Conservation (phyloP, 495 filamentous ascomycete genomes). For the Hyphodiscus hymeniophilus region DNA sequence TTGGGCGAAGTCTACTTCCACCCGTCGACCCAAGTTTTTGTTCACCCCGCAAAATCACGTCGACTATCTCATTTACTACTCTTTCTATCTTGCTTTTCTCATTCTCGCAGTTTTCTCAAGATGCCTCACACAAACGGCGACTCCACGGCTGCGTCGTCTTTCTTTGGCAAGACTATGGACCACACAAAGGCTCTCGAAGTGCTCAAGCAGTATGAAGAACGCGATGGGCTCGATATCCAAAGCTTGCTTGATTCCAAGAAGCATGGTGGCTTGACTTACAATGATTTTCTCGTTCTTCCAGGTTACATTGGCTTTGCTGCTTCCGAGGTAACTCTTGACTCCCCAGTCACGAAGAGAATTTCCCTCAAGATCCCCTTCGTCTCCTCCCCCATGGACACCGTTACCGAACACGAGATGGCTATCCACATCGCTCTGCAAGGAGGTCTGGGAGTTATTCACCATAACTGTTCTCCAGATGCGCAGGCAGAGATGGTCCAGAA, state of each 20-base stretch:
- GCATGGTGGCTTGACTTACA: slow-evolving; percentile 81
- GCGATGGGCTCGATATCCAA: slow-evolving; percentile 78
- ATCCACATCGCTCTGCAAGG: slow-evolving; percentile 97
- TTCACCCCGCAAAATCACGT: slow-evolving; percentile 2
- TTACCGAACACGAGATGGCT: slow-evolving; percentile 98
- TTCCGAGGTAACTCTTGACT: slow-evolving; percentile 79
- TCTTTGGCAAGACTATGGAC: slow-evolving; percentile 31
- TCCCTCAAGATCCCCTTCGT: slow-evolving; percentile 88
- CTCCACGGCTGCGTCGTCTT: slow-evolving; percentile 19
- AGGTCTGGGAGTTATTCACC: slow-evolving; percentile 94
- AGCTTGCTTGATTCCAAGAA: slow-evolving; percentile 79
- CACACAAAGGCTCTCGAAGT: slow-evolving; percentile 64
- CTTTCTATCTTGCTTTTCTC: slow-evolving; percentile 1
- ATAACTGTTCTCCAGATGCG: slow-evolving; percentile 92
- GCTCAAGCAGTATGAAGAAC: slow-evolving; percentile 61
- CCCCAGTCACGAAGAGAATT: slow-evolving; percentile 88
- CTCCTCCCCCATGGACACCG: slow-evolving; percentile 98
- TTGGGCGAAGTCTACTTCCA: slow-evolving; percentile 53
- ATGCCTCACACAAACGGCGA: slow-evolving; percentile 70
- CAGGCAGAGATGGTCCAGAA: slow-evolving; percentile 99
- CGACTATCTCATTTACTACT: slow-evolving; percentile 16
- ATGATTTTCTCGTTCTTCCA: slow-evolving; percentile 52
- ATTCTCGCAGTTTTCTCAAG: slow-evolving; percentile 24
- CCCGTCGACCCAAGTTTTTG: slow-evolving; percentile 36
- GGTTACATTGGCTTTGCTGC: slow-evolving; percentile 75